phyloP scores from a whole-genome alignment of 2,329 filamentous ascomycete species.

The Fusarium hainanense region DNA sequence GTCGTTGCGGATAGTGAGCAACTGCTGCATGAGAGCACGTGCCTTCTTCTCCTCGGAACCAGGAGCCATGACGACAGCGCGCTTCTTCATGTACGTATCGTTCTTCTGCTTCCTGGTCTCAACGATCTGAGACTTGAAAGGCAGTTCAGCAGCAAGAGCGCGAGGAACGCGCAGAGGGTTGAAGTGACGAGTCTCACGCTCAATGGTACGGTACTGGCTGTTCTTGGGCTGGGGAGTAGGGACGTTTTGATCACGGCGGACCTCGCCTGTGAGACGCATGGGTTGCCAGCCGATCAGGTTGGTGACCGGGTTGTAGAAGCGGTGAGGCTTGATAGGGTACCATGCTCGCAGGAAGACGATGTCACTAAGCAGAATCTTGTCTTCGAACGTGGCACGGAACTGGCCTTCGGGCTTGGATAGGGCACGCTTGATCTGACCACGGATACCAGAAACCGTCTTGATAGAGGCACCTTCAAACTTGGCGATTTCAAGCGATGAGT shows the following conservation, averaged over 20 bases:
- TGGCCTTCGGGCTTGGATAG: constrained; percentile 93
- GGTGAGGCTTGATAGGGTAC: constrained; percentile 94
- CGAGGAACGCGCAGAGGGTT: constrained; percentile 82
- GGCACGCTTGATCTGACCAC: constrained; percentile 97
- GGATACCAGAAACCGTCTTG: constrained; percentile 93
- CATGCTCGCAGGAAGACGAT: constrained; percentile 96
- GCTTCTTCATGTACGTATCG: constrained; percentile 92
- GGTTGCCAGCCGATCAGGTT: constrained; percentile 92
- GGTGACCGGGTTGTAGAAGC: constrained; percentile 96
- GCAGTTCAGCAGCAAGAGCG: constrained; percentile 83
- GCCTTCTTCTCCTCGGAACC: constrained; percentile 90
- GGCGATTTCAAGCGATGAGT: constrained; percentile 88
- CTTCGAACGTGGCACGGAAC: constrained; percentile 97
- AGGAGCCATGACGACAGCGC: constrained; percentile 84
- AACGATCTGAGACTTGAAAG: constrained; percentile 91
- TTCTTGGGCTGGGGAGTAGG: constrained; percentile 84
- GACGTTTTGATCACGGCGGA: constrained; percentile 80
- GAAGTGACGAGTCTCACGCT: constrained; percentile 77
- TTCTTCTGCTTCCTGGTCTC: constrained; percentile 82
- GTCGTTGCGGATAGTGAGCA: constrained; percentile 90
- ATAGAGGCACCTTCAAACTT: constrained; percentile 98
- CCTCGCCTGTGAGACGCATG: constrained; percentile 94
- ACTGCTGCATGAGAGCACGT: constrained; percentile 89
- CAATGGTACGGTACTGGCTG: constrained; percentile 80
- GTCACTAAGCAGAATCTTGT: constrained; percentile 97